Base-by-base conservation (phyloP, 768 basidiomycete genomes). In the Boletus bicolor region DNA sequence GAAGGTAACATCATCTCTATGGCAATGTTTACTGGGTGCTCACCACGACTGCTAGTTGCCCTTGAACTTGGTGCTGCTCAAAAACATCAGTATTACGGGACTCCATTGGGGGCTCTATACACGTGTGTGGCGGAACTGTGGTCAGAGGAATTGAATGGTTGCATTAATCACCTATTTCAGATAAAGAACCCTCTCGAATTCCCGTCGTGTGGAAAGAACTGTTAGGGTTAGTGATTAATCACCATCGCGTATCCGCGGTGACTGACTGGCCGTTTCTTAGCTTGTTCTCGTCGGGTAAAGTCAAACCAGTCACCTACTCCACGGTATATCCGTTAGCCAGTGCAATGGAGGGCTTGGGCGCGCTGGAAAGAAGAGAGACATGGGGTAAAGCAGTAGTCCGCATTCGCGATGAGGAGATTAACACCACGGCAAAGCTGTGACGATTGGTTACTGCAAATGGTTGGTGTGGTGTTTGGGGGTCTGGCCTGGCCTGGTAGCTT, bases 361-460 rank as follows among this genome's bases (percentile, higher is more conserved):
- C 90, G 26, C 72, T 98, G 19, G 93, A 94, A 66, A 77, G 76
- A 44, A 77, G 96, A 59, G 82, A 91, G 73, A 95, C 93, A 5
- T 98, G 93, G 91, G 96, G 96, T 0, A 98, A 98, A 67, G 89
- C 79, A 0, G 76, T 95, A 26, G 81, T 91, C 8, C 78, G 76
- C 48, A 69, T 98, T 46, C 79, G 76, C 50, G 79, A 83, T 28
- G 83, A 86, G 11, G 65, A 68, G n/a, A 47, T 64, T 4, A 51
- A 48, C 26, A 61, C 38, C 1, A 63, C 63, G 51, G 73, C 82
- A 4, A 86, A 77, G 64, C 69, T 85, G 41, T 81, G 51, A 59
- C 28, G 28, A 28, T 6, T 28, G 5, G 28, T 9, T 32, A 7
- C 14, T 37, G 15, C 1, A 8, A 24, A 6, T 6, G 1, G 34